These are phyloP conservation scores for Boletus reticulatus DNA, from an alignment of 768 basidiomycete genomes.

Conservation along the genomic window DNA sequence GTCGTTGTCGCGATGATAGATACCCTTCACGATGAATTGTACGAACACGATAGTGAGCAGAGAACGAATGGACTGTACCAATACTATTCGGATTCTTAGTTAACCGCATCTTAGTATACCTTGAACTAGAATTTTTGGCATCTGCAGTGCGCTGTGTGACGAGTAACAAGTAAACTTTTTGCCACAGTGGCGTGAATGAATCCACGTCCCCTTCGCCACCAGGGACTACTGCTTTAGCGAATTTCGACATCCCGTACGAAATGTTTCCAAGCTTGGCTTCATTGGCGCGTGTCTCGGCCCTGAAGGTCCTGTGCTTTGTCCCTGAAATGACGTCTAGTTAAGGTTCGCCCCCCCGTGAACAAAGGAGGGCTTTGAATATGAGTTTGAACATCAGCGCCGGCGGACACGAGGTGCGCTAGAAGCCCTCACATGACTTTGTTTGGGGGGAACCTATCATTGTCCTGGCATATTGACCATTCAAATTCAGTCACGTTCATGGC, in stretches of 20 bases:
- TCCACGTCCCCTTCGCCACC: conserved; percentile 18
- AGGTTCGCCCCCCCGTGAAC: conserved; percentile 19
- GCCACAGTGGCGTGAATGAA: conserved; percentile 15
- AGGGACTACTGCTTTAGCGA: conserved; percentile 21
- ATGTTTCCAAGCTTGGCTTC: conserved; percentile 11
- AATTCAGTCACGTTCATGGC: too few species aligned
- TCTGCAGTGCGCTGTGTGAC: not conserved
- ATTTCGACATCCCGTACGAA: conserved; percentile 8
- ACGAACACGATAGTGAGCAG: conserved; percentile 27
- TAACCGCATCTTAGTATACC: conserved; percentile 33
- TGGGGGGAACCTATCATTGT: conserved; percentile 12
- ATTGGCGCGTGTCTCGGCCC: conserved; percentile 6
- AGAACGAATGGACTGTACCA: conserved; percentile 33
- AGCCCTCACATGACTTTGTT: conserved; percentile 19
- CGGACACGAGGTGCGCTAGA: conserved; percentile 32
- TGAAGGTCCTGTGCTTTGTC: conserved; percentile 2
- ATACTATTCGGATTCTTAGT: conserved; percentile 31
- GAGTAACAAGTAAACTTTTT: not conserved
- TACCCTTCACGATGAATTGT: conserved; percentile 29
- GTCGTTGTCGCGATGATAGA: conserved; percentile 34
- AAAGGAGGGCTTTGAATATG: conserved; percentile 4
- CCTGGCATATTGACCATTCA: conserved; percentile 2
- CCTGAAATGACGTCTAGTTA: conserved; percentile 15
- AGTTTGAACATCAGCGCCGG: not conserved
- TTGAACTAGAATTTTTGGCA: conserved; percentile 35